Conservation (phyloP, 2,329 filamentous ascomycete species). For the Fusarium sp. region DNA sequence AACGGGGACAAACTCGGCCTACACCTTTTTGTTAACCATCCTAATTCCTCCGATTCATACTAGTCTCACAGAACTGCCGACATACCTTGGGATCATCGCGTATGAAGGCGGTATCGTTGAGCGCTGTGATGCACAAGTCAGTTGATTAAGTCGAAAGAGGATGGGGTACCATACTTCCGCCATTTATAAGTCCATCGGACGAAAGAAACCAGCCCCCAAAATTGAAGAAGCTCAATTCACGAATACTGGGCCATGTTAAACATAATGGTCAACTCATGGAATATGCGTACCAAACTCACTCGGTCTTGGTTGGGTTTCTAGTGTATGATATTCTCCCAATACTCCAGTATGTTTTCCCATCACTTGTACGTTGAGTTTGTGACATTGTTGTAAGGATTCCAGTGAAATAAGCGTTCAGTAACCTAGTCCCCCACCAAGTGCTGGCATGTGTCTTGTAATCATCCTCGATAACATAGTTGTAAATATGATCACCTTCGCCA, state of each 20-base stretch:
- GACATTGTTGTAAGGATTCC: slow-evolving; percentile 25
- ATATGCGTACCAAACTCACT: not conserved
- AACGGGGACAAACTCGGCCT: not conserved
- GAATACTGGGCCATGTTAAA: slow-evolving; percentile 4
- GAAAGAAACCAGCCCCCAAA: slow-evolving; percentile 17
- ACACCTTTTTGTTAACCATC: rapidly evolving
- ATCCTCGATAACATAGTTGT: slow-evolving; percentile 27
- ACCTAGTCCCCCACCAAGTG: slow-evolving; percentile 34
- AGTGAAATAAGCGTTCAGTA: slow-evolving; percentile 25
- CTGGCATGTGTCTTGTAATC: slow-evolving; percentile 24
- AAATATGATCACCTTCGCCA: slow-evolving; percentile 6
- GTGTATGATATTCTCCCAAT: slow-evolving; percentile 9
- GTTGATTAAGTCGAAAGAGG: rapidly evolving
- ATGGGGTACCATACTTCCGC: not conserved
- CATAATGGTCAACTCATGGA: too few relatives aligned
- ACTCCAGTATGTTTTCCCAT: slow-evolving; percentile 13
- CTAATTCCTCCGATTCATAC: too few relatives aligned
- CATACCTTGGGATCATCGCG: not conserved
- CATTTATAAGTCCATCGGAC: slow-evolving; percentile 2
- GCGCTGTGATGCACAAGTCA: not conserved
- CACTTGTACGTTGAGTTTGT: not conserved
- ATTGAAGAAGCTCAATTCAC: slow-evolving; percentile 1
- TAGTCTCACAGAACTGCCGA: rapidly evolving
- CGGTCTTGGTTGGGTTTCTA: not conserved
- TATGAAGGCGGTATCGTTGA: not conserved